Conservation (phyloP, 768 basidiomycete genomes). For the Suillus sp. region DNA sequence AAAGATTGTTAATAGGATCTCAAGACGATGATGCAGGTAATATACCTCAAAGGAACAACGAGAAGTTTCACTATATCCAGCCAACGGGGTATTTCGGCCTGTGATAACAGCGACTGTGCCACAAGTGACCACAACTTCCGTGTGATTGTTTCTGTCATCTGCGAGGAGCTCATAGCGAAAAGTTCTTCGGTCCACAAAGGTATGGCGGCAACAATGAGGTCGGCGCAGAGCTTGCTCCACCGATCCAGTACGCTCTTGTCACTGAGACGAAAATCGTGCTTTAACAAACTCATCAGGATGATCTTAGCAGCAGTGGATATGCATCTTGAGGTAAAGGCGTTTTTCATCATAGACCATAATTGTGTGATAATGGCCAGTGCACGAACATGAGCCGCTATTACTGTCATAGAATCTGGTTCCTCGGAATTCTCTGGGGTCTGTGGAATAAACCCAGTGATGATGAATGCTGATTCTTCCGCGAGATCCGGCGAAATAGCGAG, state of each 20-base stretch:
- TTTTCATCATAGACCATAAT: conserved; percentile 55
- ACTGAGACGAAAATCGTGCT: conserved; percentile 42
- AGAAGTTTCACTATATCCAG: conserved; percentile 47
- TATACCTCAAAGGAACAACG: conserved; percentile 50
- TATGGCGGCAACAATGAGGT: conserved; percentile 45
- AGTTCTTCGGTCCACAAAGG: conserved; percentile 42
- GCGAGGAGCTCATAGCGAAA: conserved; percentile 30
- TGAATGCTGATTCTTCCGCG: conserved; percentile 35
- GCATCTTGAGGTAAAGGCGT: conserved; percentile 44
- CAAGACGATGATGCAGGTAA: conserved; percentile 2
- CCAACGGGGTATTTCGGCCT: conserved; percentile 36
- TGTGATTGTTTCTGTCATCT: conserved; percentile 20
- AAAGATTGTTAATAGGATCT: conserved; percentile 13
- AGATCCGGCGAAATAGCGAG: conserved; percentile 38
- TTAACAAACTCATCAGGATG: conserved; percentile 49
- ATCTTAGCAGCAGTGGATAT: conserved; percentile 47
- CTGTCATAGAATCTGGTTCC: conserved; percentile 18
- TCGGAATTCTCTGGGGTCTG: background rate
- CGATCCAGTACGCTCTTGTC: conserved; percentile 39
- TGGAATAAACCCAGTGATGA: conserved; percentile 41
- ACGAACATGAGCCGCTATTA: conserved; percentile 33
- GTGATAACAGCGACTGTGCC: conserved; percentile 36
- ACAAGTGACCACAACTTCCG: conserved; percentile 52
- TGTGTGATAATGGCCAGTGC: conserved; percentile 43
- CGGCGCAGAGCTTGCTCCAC: conserved; percentile 54